Base-by-base conservation (phyloP, 2,329 filamentous ascomycete genomes). In the Colletotrichum costaricense region DNA sequence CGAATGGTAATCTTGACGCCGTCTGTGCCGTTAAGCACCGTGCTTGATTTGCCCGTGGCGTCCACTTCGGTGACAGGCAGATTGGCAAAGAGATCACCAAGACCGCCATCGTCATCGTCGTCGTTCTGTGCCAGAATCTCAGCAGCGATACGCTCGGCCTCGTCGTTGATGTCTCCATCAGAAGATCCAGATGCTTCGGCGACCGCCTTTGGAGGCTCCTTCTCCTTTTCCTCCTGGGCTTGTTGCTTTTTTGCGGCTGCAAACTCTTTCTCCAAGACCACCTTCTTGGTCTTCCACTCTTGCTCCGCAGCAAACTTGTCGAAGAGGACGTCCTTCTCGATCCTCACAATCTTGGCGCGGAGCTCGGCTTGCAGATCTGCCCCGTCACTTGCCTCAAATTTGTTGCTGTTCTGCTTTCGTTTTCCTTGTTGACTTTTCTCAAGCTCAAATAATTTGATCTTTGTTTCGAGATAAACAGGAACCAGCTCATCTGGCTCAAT, bases 321-420 rank as follows among this genome's bases (percentile, higher is more conserved):
- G 78, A 95, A 95, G 3, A 96, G 84, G 19, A 95, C 86, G 79
- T 96, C 94, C 30, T 90, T 93, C 78, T 97, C 93, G 55, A 98
- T 94, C 74, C 89, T 90, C 49, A 91, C 88, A 52, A 98, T 84
- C 79, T 95, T 97, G 19, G 92, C 91, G 54, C 93, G 87, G 2
- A 97, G 82, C 77, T 92, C 94, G 11, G 88, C 88, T 56, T 91
- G 85, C 75, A 90, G 88, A 30, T 89, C 81, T 74, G 90, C 88
- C 26, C 89, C 81, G 19, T 82, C 80, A 33, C 85, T 81, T 11
- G 78, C 76, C 1, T 82, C 69, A 26, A 56, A 42, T 74, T 80
- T 74, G 46, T 75, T 76, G 78, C 84, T 84, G 76, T 84, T 86
- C 52, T 80, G 77, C 73, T 79, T 85, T 75, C 83, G 84, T 22